Conservation (phyloP, 202 grass and related monocot genomes). For the Zoysia matrella region DNA sequence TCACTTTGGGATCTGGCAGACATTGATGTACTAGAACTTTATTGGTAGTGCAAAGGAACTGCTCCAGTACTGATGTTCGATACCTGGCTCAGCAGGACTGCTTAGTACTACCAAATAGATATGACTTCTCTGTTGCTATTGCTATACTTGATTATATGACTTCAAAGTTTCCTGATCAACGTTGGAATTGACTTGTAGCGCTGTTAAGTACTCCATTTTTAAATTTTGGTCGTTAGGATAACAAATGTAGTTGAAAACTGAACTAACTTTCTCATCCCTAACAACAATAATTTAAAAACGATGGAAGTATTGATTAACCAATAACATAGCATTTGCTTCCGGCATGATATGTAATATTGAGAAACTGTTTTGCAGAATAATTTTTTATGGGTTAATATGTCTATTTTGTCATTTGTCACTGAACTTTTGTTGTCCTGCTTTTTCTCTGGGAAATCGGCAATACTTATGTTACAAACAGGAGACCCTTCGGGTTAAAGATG, state of each 20-base stretch:
- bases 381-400: neutral
- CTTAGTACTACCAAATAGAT: neutral
- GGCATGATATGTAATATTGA: neutral
- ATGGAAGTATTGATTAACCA: neutral
- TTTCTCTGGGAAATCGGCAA: slow-evolving; percentile 7
- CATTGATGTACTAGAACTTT: slow-evolving; percentile 6
- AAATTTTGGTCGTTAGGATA: too few relatives aligned
- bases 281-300: too few relatives aligned
- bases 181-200: neutral
- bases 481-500: slow-evolving; percentile 91
- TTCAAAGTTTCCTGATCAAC: neutral
- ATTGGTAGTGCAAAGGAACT: slow-evolving; percentile 19
- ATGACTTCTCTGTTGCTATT: neutral
- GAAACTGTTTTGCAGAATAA: neutral
- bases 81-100: neutral
- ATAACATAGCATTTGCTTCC: neutral
- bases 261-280: too few relatives aligned
- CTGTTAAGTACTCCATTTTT: slow-evolving; percentile 1
- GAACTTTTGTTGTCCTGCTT: slow-evolving; percentile 40
- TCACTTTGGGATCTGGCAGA: slow-evolving; percentile 6
- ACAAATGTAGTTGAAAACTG: too few relatives aligned
- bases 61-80: neutral
- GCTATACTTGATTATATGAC: slow-evolving; percentile 1
- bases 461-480: slow-evolving; percentile 57
- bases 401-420: slow-evolving; percentile 35